Base-by-base conservation (phyloP, 768 basidiomycete genomes). In the Mycena galopus region DNA sequence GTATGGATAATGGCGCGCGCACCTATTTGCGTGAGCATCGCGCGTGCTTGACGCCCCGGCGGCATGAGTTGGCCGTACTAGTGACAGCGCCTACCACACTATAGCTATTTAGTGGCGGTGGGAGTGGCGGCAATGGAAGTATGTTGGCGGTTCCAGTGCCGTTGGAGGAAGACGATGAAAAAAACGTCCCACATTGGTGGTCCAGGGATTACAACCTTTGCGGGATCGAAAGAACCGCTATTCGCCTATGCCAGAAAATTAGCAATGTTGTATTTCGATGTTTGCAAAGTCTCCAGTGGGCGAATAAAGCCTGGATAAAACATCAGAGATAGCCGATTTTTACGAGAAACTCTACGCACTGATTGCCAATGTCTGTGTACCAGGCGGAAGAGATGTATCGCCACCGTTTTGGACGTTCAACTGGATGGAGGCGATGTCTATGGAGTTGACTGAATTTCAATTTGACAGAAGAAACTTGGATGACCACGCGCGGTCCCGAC, bases 341-440 rank as follows among this genome's bases (percentile, higher is more conserved):
- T 19, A 53, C n/a, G 33, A 62, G 9, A 19, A 62, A 33, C 7
- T n/a, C 2, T 4, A 68, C 76, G 50, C 37, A 77, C 77, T 64
- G 55, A 30, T 70, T 70, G 9, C n/a, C n/a, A n/a, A n/a, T n/a
- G 77, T 71, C 23, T 75, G 71, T 11, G 73, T 75, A 12, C 77
- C 77, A 4, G 42, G 44, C 9, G 75, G 77, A 33, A 78, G 75
- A 25, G 71, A 44, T 4, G 57, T 19, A 47, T 60, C 50, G 8
- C 77, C 77, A 29, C 77, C 75, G 55, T 72, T 63, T 21, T 56
- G 67, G 29, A 78, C 73, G n/a, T 78, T 64, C 4, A 78, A 35
- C 33, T 76, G 75, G 55, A 78, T 73, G 33, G 75, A 78, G 6
- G 73, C 73, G 30, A 77, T 74, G 62, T 77, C 76, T 76, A 51